Percentiles rank a stretch among this genome's conserved stretches.
phyloP scores from a whole-genome alignment of 2,329 filamentous ascomycete species.

The Colletotrichum graminicola region DNA sequence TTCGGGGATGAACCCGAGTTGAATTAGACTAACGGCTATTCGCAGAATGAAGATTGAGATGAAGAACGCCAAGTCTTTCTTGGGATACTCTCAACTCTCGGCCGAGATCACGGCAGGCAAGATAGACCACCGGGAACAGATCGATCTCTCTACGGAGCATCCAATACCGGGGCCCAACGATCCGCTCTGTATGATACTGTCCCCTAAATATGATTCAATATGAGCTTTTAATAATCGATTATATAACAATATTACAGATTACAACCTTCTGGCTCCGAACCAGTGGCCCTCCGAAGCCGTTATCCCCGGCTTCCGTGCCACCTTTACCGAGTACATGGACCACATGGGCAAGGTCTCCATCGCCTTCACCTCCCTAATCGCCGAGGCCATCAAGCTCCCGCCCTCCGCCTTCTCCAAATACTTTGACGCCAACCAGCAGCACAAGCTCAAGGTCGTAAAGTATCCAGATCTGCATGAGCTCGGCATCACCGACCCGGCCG shows the following conservation, averaged over 20 bases:
- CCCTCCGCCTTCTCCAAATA: slow-evolving; percentile 79
- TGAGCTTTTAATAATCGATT: too few relatives aligned
- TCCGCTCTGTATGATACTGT: slow-evolving; percentile 54
- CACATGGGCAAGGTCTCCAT: slow-evolving; percentile 80
- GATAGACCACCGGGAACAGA: slow-evolving; percentile 86
- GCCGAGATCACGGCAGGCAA: slow-evolving; percentile 80
- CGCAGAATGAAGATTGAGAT: slow-evolving; percentile 74
- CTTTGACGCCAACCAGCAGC: slow-evolving; percentile 81
- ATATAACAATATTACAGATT: slow-evolving; percentile 52
- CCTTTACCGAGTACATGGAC: slow-evolving; percentile 80
- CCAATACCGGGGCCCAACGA: slow-evolving; percentile 70
- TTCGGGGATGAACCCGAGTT: slow-evolving; percentile 1
- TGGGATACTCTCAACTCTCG: slow-evolving; percentile 75
- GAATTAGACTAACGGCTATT: slow-evolving; percentile 13
- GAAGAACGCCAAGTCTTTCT: slow-evolving; percentile 79
- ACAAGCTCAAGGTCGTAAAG: slow-evolving; percentile 91
- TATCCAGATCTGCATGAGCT: slow-evolving; percentile 80
- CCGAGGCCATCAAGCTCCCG: slow-evolving; percentile 83
- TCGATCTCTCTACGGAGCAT: slow-evolving; percentile 87
- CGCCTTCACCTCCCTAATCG: slow-evolving; percentile 82
- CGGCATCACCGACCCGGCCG: slow-evolving; percentile 54
- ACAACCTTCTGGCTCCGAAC: slow-evolving; percentile 81
- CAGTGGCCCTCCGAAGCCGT: slow-evolving; percentile 78
- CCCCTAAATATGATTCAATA: too few relatives aligned
- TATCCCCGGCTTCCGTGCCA: slow-evolving; percentile 75